A percentile compares a stretch with the other conserved stretches of the same genome.
phyloP scores from a whole-genome alignment of 768 basidiomycete species.

The Rossbeevera mucosa region DNA sequence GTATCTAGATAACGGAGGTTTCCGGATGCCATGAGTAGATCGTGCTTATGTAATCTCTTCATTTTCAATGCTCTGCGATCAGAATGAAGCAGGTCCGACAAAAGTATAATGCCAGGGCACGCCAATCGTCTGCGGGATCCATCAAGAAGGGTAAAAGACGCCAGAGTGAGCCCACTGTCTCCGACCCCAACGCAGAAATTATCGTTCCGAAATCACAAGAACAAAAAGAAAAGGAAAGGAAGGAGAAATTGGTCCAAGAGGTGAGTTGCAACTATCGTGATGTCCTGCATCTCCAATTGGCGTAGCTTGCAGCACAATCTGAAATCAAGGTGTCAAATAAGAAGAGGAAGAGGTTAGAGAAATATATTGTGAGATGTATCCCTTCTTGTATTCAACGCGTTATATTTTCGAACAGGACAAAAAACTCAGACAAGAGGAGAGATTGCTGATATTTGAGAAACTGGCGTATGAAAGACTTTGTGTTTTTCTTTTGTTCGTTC shows the following conservation, averaged over 20 bases:
- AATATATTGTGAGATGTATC: conserved; percentile 69
- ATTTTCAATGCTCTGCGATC: no score
- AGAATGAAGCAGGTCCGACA: conserved; percentile 24
- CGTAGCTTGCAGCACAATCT: conserved; percentile 39
- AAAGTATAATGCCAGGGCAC: conserved; percentile 62
- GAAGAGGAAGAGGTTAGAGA: conserved; percentile 86
- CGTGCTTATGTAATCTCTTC: no score
- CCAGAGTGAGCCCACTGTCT: conserved; percentile 24
- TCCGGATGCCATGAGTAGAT: no score
- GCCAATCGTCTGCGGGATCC: conserved; percentile 55
- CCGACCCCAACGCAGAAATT: conserved; percentile 57
- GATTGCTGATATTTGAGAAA: conserved; percentile 70
- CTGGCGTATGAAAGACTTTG: conserved; percentile 53
- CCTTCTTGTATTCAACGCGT: background rate
- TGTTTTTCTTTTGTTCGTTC: background rate
- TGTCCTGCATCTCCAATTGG: conserved; percentile 1
- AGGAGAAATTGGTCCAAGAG: conserved; percentile 57
- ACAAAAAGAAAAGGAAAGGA: conserved; percentile 56
- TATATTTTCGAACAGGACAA: conserved; percentile 56
- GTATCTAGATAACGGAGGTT: no score
- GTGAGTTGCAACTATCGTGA: conserved; percentile 33
- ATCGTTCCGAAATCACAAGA: conserved; percentile 55
- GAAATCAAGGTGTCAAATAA: conserved; percentile 75
- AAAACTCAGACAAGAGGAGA: conserved; percentile 88
- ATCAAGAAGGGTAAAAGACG: conserved; percentile 58